phyloP scores from a whole-genome alignment of 345 rosid genomes.

The Rhodomyrtus tomentosa region DNA sequence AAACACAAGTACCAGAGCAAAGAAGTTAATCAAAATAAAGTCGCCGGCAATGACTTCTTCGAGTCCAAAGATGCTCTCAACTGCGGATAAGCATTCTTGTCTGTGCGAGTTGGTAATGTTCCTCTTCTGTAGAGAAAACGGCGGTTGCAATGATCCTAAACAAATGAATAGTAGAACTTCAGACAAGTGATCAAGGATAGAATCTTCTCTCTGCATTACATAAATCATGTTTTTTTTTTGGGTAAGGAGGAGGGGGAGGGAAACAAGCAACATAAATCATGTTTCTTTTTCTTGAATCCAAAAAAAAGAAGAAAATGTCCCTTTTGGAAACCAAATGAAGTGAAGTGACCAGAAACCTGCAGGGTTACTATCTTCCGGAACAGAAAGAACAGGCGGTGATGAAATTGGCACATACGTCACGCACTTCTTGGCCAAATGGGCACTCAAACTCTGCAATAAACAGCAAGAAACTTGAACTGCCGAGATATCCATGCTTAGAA shows the following conservation, averaged over 20 bases:
- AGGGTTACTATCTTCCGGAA: slow-evolving; percentile 2
- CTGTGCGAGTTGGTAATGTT: slow-evolving; percentile 40
- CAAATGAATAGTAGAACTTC: neutral
- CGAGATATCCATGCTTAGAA: neutral
- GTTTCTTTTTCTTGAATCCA: neutral
- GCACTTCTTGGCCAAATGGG: slow-evolving; percentile 31
- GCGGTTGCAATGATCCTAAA: slow-evolving; percentile 17
- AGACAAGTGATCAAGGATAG: neutral
- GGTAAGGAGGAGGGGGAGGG: no score
- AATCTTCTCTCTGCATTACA: neutral
- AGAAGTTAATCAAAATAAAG: slow-evolving; percentile 71
- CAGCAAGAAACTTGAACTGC: neutral
- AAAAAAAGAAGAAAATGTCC: neutral
- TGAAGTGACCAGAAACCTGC: slow-evolving; percentile 19
- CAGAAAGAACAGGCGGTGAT: slow-evolving; percentile 65
- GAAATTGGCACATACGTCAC: slow-evolving; percentile 31
- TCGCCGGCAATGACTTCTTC: slow-evolving; percentile 39
- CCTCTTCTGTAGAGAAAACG: slow-evolving; percentile 25
- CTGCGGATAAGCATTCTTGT: slow-evolving; percentile 47
- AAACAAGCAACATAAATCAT: neutral
- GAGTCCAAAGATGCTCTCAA: slow-evolving; percentile 40
- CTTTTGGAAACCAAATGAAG: neutral
- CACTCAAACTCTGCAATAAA: slow-evolving; percentile 35
- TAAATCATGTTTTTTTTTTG: neutral
- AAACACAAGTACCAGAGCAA: slow-evolving; percentile 56